Conservation (phyloP, 75 land plant species). For the Pinus albicaulis region DNA sequence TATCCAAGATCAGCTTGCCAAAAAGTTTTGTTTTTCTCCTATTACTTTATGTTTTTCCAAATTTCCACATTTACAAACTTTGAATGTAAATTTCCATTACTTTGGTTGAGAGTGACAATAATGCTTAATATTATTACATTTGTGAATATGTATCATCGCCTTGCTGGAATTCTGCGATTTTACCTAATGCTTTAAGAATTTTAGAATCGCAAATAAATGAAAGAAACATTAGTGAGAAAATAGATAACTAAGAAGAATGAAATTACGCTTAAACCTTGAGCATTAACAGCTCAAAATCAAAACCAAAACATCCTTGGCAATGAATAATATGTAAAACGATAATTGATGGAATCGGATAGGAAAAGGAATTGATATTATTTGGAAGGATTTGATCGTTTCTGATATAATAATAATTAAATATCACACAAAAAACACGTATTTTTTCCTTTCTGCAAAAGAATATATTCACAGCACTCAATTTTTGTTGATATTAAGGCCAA, state of each 20-base stretch:
- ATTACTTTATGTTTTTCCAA: too few relatives aligned
- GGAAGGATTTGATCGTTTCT: background rate
- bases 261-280: too few relatives aligned
- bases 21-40: too few relatives aligned
- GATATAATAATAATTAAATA: background rate
- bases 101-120: too few relatives aligned
- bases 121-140: background rate
- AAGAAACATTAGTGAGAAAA: background rate
- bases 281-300: too few relatives aligned
- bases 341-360: background rate
- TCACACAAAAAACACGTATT: background rate
- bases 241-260: too few relatives aligned
- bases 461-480: background rate
- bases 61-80: too few relatives aligned
- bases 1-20: too few relatives aligned
- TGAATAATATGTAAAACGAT: too few relatives aligned
- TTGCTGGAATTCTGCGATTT: background rate
- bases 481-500: background rate
- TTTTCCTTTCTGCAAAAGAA: background rate
- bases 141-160: background rate
- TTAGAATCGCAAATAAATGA: background rate
- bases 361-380: background rate
- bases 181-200: background rate
- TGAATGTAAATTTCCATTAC: too few relatives aligned
- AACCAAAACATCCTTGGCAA: too few relatives aligned